Conservation (phyloP, 1,139 yeast genomes). For the Geotrichum bryndzae region DNA sequence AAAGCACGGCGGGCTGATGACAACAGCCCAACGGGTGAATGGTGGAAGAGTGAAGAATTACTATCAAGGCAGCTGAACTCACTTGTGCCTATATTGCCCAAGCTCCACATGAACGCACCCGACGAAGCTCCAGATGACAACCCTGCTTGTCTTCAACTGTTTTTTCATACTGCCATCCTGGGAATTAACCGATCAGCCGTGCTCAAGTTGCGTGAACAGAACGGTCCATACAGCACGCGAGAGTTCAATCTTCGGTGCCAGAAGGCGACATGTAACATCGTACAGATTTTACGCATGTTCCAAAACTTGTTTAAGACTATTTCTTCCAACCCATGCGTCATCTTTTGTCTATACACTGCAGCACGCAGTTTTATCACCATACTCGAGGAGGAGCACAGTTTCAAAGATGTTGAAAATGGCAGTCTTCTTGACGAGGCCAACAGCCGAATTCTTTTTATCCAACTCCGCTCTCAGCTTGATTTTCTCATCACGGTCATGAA, state of each 20-base stretch:
- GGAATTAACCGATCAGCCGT: conserved; percentile 22
- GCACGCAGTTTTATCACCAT: conserved; percentile 26
- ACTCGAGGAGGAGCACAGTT: conserved; percentile 19
- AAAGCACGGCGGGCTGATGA: conserved; percentile 17
- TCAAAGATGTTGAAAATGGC: not conserved
- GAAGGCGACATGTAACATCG: conserved; percentile 23
- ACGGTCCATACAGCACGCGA: conserved; percentile 17
- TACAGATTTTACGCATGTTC: conserved; percentile 22
- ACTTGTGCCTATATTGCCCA: conserved; percentile 17
- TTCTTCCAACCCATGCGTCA: conserved; percentile 20
- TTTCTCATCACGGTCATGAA: conserved; percentile 25
- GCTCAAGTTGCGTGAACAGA: conserved; percentile 10
- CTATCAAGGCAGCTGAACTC: conserved; percentile 19
- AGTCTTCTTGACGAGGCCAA: not conserved
- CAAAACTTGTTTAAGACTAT: conserved; percentile 19
- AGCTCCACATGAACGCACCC: conserved; percentile 13
- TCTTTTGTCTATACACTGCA: conserved; percentile 25
- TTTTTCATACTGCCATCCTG: conserved; percentile 23
- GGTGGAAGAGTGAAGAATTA: conserved; percentile 22
- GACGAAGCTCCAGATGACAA: conserved; percentile 3
- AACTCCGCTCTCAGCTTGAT: conserved; percentile 21
- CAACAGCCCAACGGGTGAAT: conserved; percentile 18
- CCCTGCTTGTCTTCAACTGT: conserved; percentile 21
- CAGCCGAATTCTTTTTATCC: conserved; percentile 5
- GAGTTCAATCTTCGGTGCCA: conserved; percentile 22